phyloP scores from a whole-genome alignment of 495 filamentous ascomycete species.

The Aspergillus bertholletiae region DNA sequence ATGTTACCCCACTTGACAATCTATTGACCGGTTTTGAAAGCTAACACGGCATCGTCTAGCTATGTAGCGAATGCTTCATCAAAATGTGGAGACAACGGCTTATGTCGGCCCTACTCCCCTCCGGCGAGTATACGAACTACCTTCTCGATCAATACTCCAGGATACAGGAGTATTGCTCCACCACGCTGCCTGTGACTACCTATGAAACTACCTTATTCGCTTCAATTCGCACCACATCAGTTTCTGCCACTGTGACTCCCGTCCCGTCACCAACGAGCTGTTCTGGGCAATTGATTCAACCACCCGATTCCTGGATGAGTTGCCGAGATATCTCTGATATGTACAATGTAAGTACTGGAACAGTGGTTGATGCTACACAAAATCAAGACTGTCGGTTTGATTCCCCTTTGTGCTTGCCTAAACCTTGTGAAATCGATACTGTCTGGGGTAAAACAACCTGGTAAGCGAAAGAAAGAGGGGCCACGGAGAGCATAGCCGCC shows the following conservation, averaged over 20 bases:
- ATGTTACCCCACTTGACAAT: no score
- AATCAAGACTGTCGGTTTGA: neutral
- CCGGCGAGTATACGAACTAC: neutral
- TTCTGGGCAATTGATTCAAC: conserved; percentile 1
- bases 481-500: no score
- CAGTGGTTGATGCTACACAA: neutral
- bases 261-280: neutral
- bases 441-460: neutral
- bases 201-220: conserved; percentile 2
- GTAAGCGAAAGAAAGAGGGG: neutral
- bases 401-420: neutral
- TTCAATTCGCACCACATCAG: conserved; percentile 3
- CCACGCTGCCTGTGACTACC: conserved; percentile 2
- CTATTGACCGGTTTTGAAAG: no score
- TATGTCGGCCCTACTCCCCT: neutral
- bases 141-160: neutral
- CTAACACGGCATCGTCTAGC: no score
- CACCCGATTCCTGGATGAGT: neutral
- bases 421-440: conserved; percentile 1
- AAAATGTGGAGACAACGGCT: no score
- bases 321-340: neutral
- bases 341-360: conserved; percentile 5
- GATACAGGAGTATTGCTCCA: neutral
- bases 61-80: no score
- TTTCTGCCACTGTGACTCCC: conserved; percentile 1